These are phyloP conservation scores for Cyclotella choctawhatcheeana DNA, from an alignment of 108 stramenopile species.

Conservation along the genomic window DNA sequence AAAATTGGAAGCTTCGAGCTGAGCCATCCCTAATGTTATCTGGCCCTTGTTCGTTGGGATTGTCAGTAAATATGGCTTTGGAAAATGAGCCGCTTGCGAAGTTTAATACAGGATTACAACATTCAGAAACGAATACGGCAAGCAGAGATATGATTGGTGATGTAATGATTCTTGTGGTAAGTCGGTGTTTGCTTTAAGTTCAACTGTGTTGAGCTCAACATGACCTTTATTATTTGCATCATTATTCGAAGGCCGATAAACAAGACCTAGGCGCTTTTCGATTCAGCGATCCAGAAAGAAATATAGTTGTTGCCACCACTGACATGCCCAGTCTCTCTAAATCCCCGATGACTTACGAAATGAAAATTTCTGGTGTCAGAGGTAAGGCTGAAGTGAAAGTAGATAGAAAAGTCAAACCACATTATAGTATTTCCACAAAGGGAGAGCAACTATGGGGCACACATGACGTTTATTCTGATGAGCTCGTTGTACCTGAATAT, in stretches of 20 bases:
- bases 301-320: constrained; percentile 61
- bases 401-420: constrained; percentile 27
- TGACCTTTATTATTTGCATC: neutral
- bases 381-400: neutral
- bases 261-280: constrained; percentile 57
- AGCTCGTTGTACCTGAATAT: constrained; percentile 23
- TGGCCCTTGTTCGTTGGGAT: constrained; percentile 66
- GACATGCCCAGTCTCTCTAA: constrained; percentile 50
- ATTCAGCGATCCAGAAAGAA: constrained; percentile 60
- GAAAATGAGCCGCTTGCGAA: constrained; percentile 51
- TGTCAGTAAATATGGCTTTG: constrained; percentile 55
- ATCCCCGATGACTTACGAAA: constrained; percentile 34
- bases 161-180: constrained; percentile 48
- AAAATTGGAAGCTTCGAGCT: constrained; percentile 57
- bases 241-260: constrained; percentile 43
- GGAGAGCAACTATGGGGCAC: constrained; percentile 53
- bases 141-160: constrained; percentile 42
- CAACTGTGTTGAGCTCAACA: too few relatives aligned
- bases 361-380: neutral
- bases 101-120: constrained; percentile 43
- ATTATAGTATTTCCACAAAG: constrained; percentile 44
- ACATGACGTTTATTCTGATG: constrained; percentile 51
- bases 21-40: constrained; percentile 51
- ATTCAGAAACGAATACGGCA: constrained; percentile 4
- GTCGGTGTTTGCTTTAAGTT: neutral